Conservation (phyloP, 306 rosid genomes). For the Vigna angularis region DNA sequence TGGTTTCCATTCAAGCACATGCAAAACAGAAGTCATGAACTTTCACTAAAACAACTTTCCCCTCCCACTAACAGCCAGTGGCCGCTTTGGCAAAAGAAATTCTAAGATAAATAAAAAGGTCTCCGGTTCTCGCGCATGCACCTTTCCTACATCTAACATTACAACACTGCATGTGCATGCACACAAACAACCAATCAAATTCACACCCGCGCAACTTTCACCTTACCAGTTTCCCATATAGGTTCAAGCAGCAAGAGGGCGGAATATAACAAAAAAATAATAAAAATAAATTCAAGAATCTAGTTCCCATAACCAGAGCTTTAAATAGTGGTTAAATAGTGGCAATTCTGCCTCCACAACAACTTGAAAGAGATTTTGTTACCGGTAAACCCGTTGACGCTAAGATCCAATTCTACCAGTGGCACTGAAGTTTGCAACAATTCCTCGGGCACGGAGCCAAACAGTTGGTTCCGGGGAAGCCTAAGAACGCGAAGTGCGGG, state of each 20-base stretch:
- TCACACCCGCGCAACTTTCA: background rate
- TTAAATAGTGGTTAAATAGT: background rate
- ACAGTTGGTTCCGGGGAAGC: constrained; percentile 63
- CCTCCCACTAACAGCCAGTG: background rate
- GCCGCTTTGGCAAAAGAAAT: background rate
- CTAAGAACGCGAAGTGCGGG: constrained; percentile 65
- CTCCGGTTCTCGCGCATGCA: background rate
- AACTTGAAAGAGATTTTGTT: constrained; percentile 13
- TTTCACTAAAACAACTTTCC: background rate
- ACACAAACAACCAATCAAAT: constrained; percentile 15
- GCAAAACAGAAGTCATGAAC: constrained; percentile 16
- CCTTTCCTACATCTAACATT: constrained; percentile 20
- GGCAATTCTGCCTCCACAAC: constrained; percentile 15
- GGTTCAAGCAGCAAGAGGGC: background rate
- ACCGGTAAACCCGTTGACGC: constrained; percentile 89
- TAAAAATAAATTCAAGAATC: background rate
- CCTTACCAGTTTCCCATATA: constrained; percentile 1
- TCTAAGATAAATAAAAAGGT: background rate
- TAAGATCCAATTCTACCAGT: constrained; percentile 82
- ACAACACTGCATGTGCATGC: constrained; percentile 19
- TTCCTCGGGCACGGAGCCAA: constrained; percentile 70
- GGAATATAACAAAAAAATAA: background rate
- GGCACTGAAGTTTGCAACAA: constrained; percentile 63
- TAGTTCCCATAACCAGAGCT: constrained; percentile 7
- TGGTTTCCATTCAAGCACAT: constrained; percentile 19